Conservation (phyloP, 176 grass and related monocot genomes). For the Avena sativa region DNA sequence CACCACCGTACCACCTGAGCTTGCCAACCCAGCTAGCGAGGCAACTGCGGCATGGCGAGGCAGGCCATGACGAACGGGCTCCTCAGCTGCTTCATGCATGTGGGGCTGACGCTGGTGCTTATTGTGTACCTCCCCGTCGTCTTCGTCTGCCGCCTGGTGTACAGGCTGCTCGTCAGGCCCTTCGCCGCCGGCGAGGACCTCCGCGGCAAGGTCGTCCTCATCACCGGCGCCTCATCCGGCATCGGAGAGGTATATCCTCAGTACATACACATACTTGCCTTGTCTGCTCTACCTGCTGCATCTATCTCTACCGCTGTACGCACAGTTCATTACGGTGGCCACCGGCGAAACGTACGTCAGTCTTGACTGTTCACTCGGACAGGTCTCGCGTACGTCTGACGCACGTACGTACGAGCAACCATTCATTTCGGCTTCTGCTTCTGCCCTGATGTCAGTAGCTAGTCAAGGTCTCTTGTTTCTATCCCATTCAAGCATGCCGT, state of each 20-base stretch:
- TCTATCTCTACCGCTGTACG: not conserved
- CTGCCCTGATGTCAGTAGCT: too few relatives aligned
- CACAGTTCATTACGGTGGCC: too few relatives aligned
- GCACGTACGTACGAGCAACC: too few relatives aligned
- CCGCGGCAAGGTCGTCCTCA: conserved; percentile 74
- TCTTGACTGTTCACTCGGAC: too few relatives aligned
- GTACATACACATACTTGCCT: not conserved
- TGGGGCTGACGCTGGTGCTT: conserved; percentile 55
- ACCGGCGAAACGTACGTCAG: too few relatives aligned
- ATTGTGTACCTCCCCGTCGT: conserved; percentile 69
- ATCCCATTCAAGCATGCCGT: too few relatives aligned
- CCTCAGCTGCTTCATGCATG: conserved; percentile 63
- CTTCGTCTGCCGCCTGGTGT: conserved; percentile 50
- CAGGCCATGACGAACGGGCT: conserved; percentile 45
- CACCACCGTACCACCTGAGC: not conserved
- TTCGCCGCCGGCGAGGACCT: conserved; percentile 66
- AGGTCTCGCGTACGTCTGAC: too few relatives aligned
- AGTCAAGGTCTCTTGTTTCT: too few relatives aligned
- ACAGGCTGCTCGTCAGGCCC: conserved; percentile 50
- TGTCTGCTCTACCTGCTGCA: not conserved
- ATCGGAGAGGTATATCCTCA: conserved; percentile 71
- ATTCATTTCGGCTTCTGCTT: too few relatives aligned
- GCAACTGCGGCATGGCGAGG: conserved; percentile 30
- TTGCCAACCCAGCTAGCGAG: not conserved
- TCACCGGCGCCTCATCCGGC: conserved; percentile 94